phyloP scores from a whole-genome alignment of 306 rosid species.

The Astragalus glycyphyllos region DNA sequence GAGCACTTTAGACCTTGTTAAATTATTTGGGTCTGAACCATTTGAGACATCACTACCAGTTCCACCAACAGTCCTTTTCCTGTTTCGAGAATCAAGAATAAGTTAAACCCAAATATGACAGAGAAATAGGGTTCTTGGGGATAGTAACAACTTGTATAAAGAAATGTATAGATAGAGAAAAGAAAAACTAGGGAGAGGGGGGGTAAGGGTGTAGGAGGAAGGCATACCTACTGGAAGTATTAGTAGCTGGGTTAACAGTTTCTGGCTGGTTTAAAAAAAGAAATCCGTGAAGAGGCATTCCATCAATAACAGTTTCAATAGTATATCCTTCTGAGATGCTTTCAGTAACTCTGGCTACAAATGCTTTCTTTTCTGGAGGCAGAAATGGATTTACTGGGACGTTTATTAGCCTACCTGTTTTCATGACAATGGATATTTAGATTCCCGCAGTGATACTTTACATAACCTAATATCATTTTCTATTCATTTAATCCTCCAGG shows the following conservation, averaged over 20 bases:
- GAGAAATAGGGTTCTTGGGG: background rate
- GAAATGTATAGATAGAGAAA: background rate
- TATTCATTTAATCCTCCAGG: background rate
- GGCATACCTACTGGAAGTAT: slow-evolving; percentile 60
- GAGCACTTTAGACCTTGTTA: slow-evolving; percentile 45
- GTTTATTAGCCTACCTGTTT: slow-evolving; percentile 53
- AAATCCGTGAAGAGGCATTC: slow-evolving; percentile 82
- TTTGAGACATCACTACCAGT: slow-evolving; percentile 45
- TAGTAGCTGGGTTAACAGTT: slow-evolving; percentile 39
- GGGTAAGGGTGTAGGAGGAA: background rate
- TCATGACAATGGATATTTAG: slow-evolving; percentile 39
- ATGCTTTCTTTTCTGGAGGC: slow-evolving; percentile 56
- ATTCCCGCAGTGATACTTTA: slow-evolving; percentile 26
- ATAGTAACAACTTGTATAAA: background rate
- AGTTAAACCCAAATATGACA: slow-evolving; percentile 8
- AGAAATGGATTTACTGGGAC: slow-evolving; percentile 51
- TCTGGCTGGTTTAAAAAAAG: slow-evolving; percentile 60
- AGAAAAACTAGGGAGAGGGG: background rate
- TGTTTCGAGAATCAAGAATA: slow-evolving; percentile 43
- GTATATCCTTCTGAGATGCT: slow-evolving; percentile 58
- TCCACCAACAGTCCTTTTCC: slow-evolving; percentile 69
- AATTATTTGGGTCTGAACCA: slow-evolving; percentile 53
- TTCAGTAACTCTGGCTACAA: slow-evolving; percentile 73
- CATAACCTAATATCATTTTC: slow-evolving; percentile 25
- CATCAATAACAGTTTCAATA: slow-evolving; percentile 83